Percentiles rank a stretch among this genome's conserved stretches.
Evolutionary conservation across 1,284 basidiomycete genomes (phyloP).

Genomic region (Irpex sp.): DNA sequence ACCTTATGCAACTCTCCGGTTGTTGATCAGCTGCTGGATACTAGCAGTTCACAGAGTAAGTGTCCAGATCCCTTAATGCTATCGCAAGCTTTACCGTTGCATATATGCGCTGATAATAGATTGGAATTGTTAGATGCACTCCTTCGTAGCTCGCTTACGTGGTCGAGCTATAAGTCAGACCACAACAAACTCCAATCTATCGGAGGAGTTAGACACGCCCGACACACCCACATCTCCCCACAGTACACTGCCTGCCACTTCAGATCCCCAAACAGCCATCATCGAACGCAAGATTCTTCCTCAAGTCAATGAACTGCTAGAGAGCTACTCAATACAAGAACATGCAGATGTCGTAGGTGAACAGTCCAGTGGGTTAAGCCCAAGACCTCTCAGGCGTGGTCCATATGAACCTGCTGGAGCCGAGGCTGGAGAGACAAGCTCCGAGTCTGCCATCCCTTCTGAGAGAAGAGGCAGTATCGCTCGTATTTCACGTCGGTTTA

Average conservation of each 20-base stretch:
- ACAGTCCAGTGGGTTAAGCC: conserved; percentile 16
- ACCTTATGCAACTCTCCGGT: conserved; percentile 4
- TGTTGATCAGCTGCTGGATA: neutral
- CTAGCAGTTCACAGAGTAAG: too few species aligned
- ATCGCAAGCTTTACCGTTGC: too few species aligned
- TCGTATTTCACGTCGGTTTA: conserved; percentile 23
- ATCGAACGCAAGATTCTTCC: conserved; percentile 20
- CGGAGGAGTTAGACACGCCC: conserved; percentile 6
- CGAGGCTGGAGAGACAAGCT: neutral
- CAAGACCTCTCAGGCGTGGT: conserved; percentile 13
- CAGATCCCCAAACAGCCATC: neutral
- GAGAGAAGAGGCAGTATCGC: conserved; percentile 18
- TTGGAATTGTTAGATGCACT: conserved; percentile 23
- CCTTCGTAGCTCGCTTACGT: conserved; percentile 36
- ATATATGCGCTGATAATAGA: neutral
- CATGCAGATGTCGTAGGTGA: neutral
- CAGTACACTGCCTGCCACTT: neutral
- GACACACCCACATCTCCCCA: conserved; percentile 1
- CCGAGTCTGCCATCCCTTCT: neutral
- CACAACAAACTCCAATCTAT: conserved; percentile 17
- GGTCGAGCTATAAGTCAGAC: conserved; percentile 28
- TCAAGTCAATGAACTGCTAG: conserved; percentile 23
- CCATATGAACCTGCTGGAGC: neutral
- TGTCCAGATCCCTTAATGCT: too few species aligned
- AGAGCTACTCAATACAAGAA: conserved; percentile 15